A percentile compares a stretch with the other conserved stretches of the same genome.
These are phyloP conservation scores for Lithospermum erythrorhizon DNA, from an alignment of 257 asterid species.

Conservation along the genomic window DNA sequence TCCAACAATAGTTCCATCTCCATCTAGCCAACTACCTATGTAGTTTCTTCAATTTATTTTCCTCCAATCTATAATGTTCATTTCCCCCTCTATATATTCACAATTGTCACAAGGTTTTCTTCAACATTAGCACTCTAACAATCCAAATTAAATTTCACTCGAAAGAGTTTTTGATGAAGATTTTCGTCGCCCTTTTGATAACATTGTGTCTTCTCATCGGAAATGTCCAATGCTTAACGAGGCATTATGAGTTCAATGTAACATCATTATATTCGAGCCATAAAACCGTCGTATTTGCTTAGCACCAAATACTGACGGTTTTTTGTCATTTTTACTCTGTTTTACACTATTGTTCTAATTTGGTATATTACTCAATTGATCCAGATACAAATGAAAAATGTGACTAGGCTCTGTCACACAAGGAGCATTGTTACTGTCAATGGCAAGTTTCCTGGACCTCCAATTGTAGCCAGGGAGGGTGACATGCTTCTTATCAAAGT, in stretches of 20 bases:
- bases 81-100: too few species aligned
- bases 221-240: slow-evolving; percentile 15
- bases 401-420: slow-evolving; percentile 42
- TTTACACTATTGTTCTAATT: neutral
- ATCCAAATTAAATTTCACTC: too few species aligned
- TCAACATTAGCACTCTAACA: too few species aligned
- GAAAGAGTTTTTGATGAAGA: neutral
- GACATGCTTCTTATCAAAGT: slow-evolving; percentile 42
- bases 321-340: neutral
- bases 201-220: slow-evolving; percentile 14
- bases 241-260: slow-evolving; percentile 42
- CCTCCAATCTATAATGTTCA: too few species aligned
- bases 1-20: slow-evolving; percentile 13
- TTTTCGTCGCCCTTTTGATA: slow-evolving; percentile 5
- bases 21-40: too few species aligned
- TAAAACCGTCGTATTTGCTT: too few species aligned
- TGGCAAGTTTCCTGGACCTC: slow-evolving; percentile 51
- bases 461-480: slow-evolving; percentile 44
- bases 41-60: too few species aligned
- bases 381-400: slow-evolving; percentile 34
- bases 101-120: too few species aligned
- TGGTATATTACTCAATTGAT: neutral
- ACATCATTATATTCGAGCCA: neutral
- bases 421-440: slow-evolving; percentile 42
- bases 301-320: neutral